These are phyloP conservation scores for Endotrypanum monterogeii DNA, from an alignment of 208 protist genomes.

Conservation along the genomic window DNA sequence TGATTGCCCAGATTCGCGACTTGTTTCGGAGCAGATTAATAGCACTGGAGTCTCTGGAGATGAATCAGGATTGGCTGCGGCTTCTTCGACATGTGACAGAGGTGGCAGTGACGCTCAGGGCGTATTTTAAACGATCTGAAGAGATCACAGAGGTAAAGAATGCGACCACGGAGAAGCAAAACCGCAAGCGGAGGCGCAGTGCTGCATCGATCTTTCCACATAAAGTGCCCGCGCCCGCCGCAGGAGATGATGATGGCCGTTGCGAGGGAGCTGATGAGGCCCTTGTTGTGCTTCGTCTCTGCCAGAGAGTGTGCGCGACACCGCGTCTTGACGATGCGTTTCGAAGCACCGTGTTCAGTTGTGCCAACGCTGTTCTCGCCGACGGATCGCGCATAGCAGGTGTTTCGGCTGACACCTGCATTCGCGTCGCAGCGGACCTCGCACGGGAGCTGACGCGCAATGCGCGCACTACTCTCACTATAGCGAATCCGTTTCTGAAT, in stretches of 20 bases:
- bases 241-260: not conserved
- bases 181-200: conserved; percentile 15
- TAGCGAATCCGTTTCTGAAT: conserved; percentile 34
- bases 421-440: conserved; percentile 10
- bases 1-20: conserved; percentile 22
- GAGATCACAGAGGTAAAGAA: not conserved
- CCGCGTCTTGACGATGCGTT: conserved; percentile 22
- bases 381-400: not conserved
- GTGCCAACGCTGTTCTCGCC: conserved; percentile 26
- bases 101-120: conserved; percentile 56
- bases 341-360: conserved; percentile 32
- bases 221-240: not conserved
- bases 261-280: conserved; percentile 3
- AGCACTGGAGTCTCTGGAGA: conserved; percentile 40
- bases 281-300: conserved; percentile 19
- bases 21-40: conserved; percentile 45
- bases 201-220: not conserved
- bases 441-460: conserved; percentile 31
- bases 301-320: conserved; percentile 25
- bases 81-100: conserved; percentile 68
- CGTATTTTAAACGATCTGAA: conserved; percentile 21
- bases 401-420: conserved; percentile 6
- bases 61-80: conserved; percentile 85
- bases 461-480: conserved; percentile 23
- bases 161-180: not conserved